Conservation (phyloP, 2,329 filamentous ascomycete species). For the Ophiosphaerella narmari region DNA sequence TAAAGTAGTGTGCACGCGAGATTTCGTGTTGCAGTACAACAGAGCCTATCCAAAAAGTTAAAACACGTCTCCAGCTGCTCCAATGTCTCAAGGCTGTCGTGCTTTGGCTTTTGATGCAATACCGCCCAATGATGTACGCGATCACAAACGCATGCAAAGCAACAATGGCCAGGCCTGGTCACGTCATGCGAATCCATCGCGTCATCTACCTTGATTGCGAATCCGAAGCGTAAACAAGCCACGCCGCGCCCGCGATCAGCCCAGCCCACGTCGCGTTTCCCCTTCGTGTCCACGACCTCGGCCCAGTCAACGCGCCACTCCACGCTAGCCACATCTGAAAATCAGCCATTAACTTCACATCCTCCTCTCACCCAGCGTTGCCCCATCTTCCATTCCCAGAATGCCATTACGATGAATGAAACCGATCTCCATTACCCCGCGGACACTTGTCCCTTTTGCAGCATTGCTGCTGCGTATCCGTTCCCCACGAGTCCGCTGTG, state of each 20-base stretch:
- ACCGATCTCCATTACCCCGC: slow-evolving; percentile 47
- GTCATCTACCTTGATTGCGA: slow-evolving; percentile 1
- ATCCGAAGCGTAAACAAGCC: slow-evolving; percentile 7
- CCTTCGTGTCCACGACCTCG: slow-evolving; percentile 7
- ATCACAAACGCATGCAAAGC: no score
- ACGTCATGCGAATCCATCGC: slow-evolving; percentile 11
- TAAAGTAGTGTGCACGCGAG: slow-evolving; percentile 26
- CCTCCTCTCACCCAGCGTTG: not conserved
- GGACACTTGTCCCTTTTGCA: slow-evolving; percentile 62
- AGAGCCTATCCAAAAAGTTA: slow-evolving; percentile 11
- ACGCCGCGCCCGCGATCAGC: slow-evolving; percentile 6
- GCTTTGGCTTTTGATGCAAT: not conserved
- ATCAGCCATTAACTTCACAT: slow-evolving; percentile 1
- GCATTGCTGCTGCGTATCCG: slow-evolving; percentile 58
- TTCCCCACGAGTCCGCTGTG: slow-evolving; percentile 11
- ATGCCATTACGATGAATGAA: slow-evolving; percentile 30
- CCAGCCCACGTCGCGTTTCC: slow-evolving; percentile 3
- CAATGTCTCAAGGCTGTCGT: no score
- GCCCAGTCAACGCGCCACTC: slow-evolving; percentile 5
- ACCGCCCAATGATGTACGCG: no score
- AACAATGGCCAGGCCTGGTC: not conserved
- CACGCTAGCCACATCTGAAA: slow-evolving; percentile 11
- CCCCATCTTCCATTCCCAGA: slow-evolving; percentile 3
- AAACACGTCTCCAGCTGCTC: not conserved
- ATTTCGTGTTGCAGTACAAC: slow-evolving; percentile 25